Conservation (phyloP, 129 eudicot genomes). For the Kitagawia praeruptora region DNA sequence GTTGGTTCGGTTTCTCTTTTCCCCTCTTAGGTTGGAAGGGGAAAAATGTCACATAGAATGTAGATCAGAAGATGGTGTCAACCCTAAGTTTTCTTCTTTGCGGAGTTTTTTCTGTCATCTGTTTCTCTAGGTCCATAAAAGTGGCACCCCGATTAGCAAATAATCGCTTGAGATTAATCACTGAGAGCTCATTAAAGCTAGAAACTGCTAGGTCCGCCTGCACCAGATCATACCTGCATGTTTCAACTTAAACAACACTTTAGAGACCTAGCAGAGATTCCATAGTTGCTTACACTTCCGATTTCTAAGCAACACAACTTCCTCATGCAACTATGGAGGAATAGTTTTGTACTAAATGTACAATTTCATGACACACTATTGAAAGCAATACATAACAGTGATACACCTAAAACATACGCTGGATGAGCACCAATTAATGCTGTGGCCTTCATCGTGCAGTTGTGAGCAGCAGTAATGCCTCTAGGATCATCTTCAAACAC, state of each 20-base stretch:
- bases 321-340: neutral
- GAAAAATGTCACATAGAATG: neutral
- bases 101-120: conserved; percentile 66
- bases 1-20: neutral
- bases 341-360: neutral
- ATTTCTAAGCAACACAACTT: neutral
- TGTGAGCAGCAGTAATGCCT: conserved; percentile 94
- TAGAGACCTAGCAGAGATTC: neutral
- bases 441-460: conserved; percentile 96
- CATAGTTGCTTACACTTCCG: neutral
- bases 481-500: conserved; percentile 96
- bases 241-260: conserved; percentile 10
- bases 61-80: conserved; percentile 68
- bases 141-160: conserved; percentile 67
- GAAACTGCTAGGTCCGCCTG: conserved; percentile 97
- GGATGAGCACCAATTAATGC: conserved; percentile 95
- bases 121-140: conserved; percentile 90
- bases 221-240: conserved; percentile 76
- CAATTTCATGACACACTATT: neutral
- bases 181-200: conserved; percentile 78
- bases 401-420: conserved; percentile 48
- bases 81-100: conserved; percentile 57
- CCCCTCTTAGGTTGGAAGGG: neutral
- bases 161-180: conserved; percentile 77
- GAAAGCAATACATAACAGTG: neutral